Evolutionary conservation across 768 basidiomycete genomes (phyloP).

Genomic region (Infundibulicybe gibba): DNA sequence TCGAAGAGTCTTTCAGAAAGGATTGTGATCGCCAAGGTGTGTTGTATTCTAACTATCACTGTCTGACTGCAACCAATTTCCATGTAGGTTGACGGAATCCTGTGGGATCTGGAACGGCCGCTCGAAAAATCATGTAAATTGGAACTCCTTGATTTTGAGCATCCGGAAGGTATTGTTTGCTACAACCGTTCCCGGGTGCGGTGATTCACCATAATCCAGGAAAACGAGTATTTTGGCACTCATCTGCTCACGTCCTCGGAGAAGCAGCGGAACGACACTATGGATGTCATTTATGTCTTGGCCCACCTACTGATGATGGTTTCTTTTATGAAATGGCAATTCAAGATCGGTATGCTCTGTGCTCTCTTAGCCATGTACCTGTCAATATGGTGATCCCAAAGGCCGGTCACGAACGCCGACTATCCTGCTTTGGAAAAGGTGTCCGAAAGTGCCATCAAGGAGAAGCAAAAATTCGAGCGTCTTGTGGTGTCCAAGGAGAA

Average conservation of each 20-base stretch:
- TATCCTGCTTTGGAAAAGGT: constrained; percentile 89
- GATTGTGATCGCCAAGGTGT: constrained; percentile 89
- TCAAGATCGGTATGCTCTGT: constrained; percentile 55
- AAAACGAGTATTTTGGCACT: constrained; percentile 99
- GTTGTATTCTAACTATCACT: constrained; percentile 6
- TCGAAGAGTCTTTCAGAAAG: constrained; percentile 86
- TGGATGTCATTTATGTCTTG: constrained; percentile 94
- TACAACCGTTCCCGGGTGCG: background rate
- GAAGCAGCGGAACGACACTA: constrained; percentile 96
- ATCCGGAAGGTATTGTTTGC: constrained; percentile 64
- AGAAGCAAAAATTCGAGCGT: constrained; percentile 96
- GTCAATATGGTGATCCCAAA: constrained; percentile 18
- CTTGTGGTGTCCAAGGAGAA: constrained; percentile 91
- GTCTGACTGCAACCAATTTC: constrained; percentile 4
- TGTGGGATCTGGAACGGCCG: constrained; percentile 96
- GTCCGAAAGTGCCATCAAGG: constrained; percentile 85
- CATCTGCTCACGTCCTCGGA: constrained; percentile 96
- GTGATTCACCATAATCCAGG: constrained; percentile 37
- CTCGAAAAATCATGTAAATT: constrained; percentile 83
- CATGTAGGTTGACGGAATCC: constrained; percentile 68
- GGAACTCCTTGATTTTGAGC: constrained; percentile 88
- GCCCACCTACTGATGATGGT: constrained; percentile 95
- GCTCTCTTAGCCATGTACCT: background rate
- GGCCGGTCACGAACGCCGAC: constrained; percentile 76
- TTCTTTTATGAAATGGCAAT: constrained; percentile 99